Conservation (phyloP, 345 rosid genomes). For the Rhizophora apiculata region DNA sequence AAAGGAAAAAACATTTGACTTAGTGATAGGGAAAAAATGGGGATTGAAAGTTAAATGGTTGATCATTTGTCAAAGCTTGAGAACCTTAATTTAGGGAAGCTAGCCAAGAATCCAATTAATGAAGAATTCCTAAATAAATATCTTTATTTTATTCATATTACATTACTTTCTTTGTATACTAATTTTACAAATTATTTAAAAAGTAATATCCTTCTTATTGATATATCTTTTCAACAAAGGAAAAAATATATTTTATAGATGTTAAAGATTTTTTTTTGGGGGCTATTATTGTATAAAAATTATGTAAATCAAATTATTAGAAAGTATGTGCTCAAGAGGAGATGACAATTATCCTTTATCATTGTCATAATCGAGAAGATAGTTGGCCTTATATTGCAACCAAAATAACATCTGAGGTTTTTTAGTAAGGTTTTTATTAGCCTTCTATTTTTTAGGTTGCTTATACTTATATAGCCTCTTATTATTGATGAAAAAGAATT, state of each 20-base stretch:
- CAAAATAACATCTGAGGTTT: background rate
- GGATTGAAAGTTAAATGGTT: background rate
- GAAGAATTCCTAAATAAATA: background rate
- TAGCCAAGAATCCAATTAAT: background rate
- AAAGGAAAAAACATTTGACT: background rate
- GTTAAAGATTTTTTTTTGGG: background rate
- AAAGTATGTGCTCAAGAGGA: background rate
- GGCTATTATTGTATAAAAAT: background rate
- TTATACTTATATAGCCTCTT: too few species aligned
- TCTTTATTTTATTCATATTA: background rate
- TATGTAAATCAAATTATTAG: background rate
- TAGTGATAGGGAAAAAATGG: background rate
- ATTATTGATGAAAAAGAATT: rapidly evolving
- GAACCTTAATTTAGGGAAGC: background rate
- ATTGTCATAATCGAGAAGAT: background rate
- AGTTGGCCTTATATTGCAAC: background rate
- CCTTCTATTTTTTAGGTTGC: background rate
- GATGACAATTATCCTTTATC: background rate
- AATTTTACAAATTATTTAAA: background rate
- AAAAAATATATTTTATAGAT: background rate
- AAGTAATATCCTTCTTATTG: background rate
- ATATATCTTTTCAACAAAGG: background rate
- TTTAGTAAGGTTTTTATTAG: background rate
- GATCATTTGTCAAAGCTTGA: background rate
- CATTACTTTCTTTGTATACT: background rate